phyloP scores from a whole-genome alignment of 2,329 filamentous ascomycete genomes.

The Sporothrix dimorphospora region DNA sequence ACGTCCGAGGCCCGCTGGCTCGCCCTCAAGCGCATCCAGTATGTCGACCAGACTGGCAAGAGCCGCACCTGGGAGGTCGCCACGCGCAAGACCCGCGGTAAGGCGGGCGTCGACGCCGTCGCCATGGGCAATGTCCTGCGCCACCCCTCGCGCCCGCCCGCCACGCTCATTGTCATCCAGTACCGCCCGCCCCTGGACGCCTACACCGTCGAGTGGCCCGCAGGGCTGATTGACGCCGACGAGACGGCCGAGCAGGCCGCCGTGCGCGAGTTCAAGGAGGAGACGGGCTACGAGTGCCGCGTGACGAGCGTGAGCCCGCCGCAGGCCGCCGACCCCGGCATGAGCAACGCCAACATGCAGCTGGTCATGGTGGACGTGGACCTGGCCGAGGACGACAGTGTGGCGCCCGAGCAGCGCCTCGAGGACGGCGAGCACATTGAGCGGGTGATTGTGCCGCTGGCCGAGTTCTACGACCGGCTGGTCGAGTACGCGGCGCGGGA shows the following conservation, averaged over 20 bases:
- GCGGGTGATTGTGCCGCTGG: slow-evolving; percentile 60
- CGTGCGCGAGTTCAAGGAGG: slow-evolving; percentile 57
- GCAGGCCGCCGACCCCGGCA: slow-evolving; percentile 60
- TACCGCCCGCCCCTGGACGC: slow-evolving; percentile 48
- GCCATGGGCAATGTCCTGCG: slow-evolving; percentile 64
- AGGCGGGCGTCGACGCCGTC: slow-evolving; percentile 61
- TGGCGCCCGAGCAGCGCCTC: slow-evolving; percentile 58
- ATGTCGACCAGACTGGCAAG: slow-evolving; percentile 59
- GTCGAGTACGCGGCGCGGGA: slow-evolving; percentile 51
- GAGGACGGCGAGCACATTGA: slow-evolving; percentile 66
- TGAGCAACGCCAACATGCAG: slow-evolving; percentile 65
- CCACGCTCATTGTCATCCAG: slow-evolving; percentile 42
- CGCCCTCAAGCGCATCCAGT: slow-evolving; percentile 59
- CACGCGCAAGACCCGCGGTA: slow-evolving; percentile 59
- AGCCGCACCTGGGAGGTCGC: slow-evolving; percentile 63
- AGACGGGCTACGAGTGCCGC: slow-evolving; percentile 59
- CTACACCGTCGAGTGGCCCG: slow-evolving; percentile 58
- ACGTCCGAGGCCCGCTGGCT: slow-evolving; percentile 60
- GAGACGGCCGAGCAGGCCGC: slow-evolving; percentile 57
- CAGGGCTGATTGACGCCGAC: slow-evolving; percentile 55
- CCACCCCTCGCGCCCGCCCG: slow-evolving; percentile 47
- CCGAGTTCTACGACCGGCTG: slow-evolving; percentile 58
- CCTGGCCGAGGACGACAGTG: slow-evolving; percentile 51
- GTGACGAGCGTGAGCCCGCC: slow-evolving; percentile 54
- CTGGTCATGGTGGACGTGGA: slow-evolving; percentile 63